Evolutionary conservation across 2,329 filamentous ascomycete genomes (phyloP).

Genomic region (Apiospora saccharicola): DNA sequence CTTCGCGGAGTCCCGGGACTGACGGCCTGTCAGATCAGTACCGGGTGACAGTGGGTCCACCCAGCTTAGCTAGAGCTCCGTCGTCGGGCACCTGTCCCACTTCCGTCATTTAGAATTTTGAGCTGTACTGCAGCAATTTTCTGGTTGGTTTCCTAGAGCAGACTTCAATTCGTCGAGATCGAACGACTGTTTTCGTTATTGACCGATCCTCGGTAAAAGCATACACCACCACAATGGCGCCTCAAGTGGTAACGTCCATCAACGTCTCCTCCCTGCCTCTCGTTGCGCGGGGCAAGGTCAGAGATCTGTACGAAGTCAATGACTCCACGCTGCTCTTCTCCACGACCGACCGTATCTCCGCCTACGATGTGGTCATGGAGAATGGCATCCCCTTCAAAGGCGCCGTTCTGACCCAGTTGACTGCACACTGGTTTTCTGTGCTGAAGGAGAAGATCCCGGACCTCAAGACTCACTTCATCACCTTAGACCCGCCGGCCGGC

Average conservation of each 20-base stretch:
- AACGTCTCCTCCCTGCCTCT: slow-evolving; percentile 11
- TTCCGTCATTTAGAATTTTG: slow-evolving; percentile 16
- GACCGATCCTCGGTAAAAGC: neutral
- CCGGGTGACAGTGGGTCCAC: slow-evolving; percentile 16
- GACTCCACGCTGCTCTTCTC: slow-evolving; percentile 81
- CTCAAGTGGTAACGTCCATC: slow-evolving; percentile 17
- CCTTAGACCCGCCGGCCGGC: slow-evolving; percentile 38
- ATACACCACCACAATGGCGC: neutral
- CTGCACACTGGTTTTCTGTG: slow-evolving; percentile 62
- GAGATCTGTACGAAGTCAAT: slow-evolving; percentile 73
- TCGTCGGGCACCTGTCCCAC: slow-evolving; percentile 15
- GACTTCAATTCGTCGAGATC: neutral
- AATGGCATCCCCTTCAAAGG: slow-evolving; percentile 69
- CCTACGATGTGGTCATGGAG: slow-evolving; percentile 87
- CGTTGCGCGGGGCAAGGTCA: slow-evolving; percentile 24
- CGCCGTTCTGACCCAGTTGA: slow-evolving; percentile 54
- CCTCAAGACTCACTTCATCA: slow-evolving; percentile 61
- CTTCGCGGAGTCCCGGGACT: neutral
- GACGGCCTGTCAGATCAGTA: slow-evolving; percentile 1
- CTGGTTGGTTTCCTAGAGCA: neutral
- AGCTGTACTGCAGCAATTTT: neutral
- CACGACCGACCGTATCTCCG: slow-evolving; percentile 89
- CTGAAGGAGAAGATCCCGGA: slow-evolving; percentile 53
- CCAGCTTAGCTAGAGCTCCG: neutral
- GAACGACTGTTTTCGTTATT: neutral